Evolutionary conservation across 768 basidiomycete species (phyloP).

Genomic region (Panus rudis): DNA sequence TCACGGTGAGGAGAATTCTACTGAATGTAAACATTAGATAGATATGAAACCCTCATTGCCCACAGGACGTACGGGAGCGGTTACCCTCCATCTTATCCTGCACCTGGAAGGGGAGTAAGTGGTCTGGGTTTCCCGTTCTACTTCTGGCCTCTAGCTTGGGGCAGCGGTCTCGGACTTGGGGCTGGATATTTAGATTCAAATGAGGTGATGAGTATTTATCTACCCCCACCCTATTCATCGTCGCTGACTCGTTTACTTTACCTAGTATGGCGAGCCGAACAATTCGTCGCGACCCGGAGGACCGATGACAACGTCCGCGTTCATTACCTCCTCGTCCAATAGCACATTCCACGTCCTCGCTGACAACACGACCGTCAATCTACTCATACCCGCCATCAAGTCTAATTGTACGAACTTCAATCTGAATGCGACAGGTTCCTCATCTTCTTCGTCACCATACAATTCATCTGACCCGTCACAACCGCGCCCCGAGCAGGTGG

Average conservation of each 20-base stretch:
- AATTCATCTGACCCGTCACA: not conserved
- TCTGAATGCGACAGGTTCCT: slow-evolving; percentile 27
- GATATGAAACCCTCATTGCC: not conserved
- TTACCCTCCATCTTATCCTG: slow-evolving; percentile 52
- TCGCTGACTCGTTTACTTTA: too few species aligned
- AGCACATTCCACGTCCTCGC: slow-evolving; percentile 28
- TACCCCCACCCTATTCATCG: not conserved
- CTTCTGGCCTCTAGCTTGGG: slow-evolving; percentile 61
- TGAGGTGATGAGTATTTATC: slow-evolving; percentile 30
- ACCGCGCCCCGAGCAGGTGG: slow-evolving; percentile 42
- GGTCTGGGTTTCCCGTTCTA: slow-evolving; percentile 54
- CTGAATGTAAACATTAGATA: not conserved
- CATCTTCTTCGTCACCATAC: slow-evolving; percentile 20
- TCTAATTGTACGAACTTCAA: slow-evolving; percentile 25
- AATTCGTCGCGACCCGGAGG: slow-evolving; percentile 33
- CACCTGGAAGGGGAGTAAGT: slow-evolving; percentile 39
- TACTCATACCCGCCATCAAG: slow-evolving; percentile 23
- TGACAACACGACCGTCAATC: slow-evolving; percentile 27
- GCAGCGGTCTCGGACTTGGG: slow-evolving; percentile 22
- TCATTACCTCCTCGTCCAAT: slow-evolving; percentile 22
- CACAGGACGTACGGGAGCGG: slow-evolving; percentile 54
- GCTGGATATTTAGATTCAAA: slow-evolving; percentile 28
- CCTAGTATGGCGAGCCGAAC: slow-evolving; percentile 28
- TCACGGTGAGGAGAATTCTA: slow-evolving; percentile 2
- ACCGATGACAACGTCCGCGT: slow-evolving; percentile 18